Evolutionary conservation across 2,329 filamentous ascomycete genomes (phyloP).

Genomic region (Ophiostoma quercus): DNA sequence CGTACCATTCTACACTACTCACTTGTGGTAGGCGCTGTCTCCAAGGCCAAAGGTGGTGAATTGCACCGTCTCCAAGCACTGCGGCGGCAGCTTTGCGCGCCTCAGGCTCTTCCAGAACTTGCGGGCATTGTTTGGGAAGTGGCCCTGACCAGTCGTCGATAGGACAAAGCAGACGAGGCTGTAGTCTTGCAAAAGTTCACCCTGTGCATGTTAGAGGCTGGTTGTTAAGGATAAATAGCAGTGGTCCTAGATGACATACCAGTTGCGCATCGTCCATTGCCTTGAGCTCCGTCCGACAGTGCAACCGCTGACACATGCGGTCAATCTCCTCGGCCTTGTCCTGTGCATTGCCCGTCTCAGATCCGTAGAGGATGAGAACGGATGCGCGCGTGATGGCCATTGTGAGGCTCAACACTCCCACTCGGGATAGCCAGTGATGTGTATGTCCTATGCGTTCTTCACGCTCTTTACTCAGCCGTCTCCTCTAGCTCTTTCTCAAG

Average conservation of each 20-base stretch:
- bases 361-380: conserved; percentile 77
- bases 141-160: conserved; percentile 91
- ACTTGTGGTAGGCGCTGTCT: conserved; percentile 92
- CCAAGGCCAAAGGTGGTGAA: conserved; percentile 90
- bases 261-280: conserved; percentile 73
- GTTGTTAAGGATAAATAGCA: neutral
- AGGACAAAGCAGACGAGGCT: conserved; percentile 70
- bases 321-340: conserved; percentile 85
- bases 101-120: conserved; percentile 81
- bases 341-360: conserved; percentile 90
- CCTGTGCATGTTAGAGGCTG: conserved; percentile 33
- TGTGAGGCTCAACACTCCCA: neutral
- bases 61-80: conserved; percentile 60
- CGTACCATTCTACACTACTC: conserved; percentile 24
- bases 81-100: conserved; percentile 67
- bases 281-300: conserved; percentile 68
- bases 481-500: neutral
- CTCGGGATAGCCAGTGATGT: neutral
- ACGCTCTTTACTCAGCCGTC: neutral
- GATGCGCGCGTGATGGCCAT: conserved; percentile 15
- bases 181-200: conserved; percentile 43
- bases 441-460: neutral
- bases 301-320: conserved; percentile 66
- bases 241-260: conserved; percentile 47
- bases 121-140: conserved; percentile 77